phyloP scores from a whole-genome alignment of 768 basidiomycete genomes.

The Russula compacta region DNA sequence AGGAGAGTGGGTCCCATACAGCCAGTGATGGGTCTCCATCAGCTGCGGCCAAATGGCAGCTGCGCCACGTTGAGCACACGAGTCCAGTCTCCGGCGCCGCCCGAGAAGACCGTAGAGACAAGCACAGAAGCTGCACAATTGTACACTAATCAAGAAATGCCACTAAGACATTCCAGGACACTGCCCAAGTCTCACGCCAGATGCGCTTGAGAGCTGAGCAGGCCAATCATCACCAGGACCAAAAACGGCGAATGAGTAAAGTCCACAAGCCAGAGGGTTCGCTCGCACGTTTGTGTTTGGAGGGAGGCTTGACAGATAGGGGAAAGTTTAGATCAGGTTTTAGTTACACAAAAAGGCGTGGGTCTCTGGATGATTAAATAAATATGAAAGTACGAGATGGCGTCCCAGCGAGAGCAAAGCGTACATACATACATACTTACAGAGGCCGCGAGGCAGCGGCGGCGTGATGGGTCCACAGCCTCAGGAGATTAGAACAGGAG shows the following conservation, averaged over 20 bases:
- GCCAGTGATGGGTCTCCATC: conserved; percentile 11
- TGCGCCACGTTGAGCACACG: conserved; percentile 12
- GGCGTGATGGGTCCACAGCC: neutral
- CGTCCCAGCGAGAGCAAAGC: conserved; percentile 15
- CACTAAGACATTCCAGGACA: neutral
- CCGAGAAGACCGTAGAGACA: conserved; percentile 7
- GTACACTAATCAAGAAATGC: neutral
- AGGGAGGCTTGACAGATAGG: conserved; percentile 14
- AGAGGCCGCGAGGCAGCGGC: conserved; percentile 1
- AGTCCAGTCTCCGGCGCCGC: neutral
- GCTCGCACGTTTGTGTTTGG: neutral
- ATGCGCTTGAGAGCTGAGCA: neutral
- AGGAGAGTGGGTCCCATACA: neutral
- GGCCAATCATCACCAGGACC: neutral
- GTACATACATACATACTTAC: conserved; percentile 20
- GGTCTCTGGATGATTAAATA: conserved; percentile 18
- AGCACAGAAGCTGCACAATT: conserved; percentile 6
- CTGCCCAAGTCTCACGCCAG: neutral
- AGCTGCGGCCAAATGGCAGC: neutral
- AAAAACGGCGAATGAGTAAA: neutral
- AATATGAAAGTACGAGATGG: conserved; percentile 17
- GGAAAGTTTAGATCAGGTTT: conserved; percentile 10
- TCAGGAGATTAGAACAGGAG: conserved; percentile 8
- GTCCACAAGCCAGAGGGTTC: too few relatives aligned
- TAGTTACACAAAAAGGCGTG: conserved; percentile 13